Evolutionary conservation across 2,329 filamentous ascomycete genomes (phyloP).

Genomic region (Penicillium sclerotigenum): DNA sequence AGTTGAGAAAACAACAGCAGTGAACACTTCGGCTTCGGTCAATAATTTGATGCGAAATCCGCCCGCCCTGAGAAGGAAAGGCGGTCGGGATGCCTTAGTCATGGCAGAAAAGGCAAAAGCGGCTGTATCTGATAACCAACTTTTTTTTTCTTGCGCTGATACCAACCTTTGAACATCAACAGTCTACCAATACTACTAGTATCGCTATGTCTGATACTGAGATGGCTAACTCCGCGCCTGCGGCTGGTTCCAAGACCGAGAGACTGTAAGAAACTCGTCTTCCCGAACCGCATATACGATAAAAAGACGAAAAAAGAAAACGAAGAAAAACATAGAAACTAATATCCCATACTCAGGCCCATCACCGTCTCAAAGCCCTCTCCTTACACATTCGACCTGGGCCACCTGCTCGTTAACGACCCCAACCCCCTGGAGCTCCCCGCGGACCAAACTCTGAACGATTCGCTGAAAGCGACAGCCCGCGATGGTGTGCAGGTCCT

Average conservation of each 20-base stretch:
- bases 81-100: slow-evolving; percentile 22
- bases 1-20: slow-evolving; percentile 9
- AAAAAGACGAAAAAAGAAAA: slow-evolving; percentile 1
- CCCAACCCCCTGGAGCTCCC: slow-evolving; percentile 72
- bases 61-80: slow-evolving; percentile 23
- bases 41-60: slow-evolving; percentile 28
- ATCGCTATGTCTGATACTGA: slow-evolving; percentile 30
- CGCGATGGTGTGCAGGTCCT: slow-evolving; percentile 89
- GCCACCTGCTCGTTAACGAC: slow-evolving; percentile 80
- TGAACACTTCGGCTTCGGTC: slow-evolving; percentile 8
- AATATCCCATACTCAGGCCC: slow-evolving; percentile 38
- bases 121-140: slow-evolving; percentile 29
- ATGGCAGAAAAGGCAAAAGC: slow-evolving; percentile 24
- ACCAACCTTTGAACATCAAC: slow-evolving; percentile 8
- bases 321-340: slow-evolving; percentile 13
- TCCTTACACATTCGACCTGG: slow-evolving; percentile 88
- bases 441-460: slow-evolving; percentile 54
- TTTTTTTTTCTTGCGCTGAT: slow-evolving; percentile 29
- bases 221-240: slow-evolving; percentile 22
- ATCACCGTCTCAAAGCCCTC: slow-evolving; percentile 75
- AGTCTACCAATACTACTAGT: slow-evolving; percentile 1
- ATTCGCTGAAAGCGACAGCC: slow-evolving; percentile 67
- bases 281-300: not conserved
- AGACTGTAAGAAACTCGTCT: slow-evolving; percentile 37
- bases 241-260: slow-evolving; percentile 33